Percentiles rank a stretch among this genome's conserved stretches.
phyloP scores from a whole-genome alignment of 768 basidiomycete genomes.

The Rhodosporidiobolus odoratus region DNA sequence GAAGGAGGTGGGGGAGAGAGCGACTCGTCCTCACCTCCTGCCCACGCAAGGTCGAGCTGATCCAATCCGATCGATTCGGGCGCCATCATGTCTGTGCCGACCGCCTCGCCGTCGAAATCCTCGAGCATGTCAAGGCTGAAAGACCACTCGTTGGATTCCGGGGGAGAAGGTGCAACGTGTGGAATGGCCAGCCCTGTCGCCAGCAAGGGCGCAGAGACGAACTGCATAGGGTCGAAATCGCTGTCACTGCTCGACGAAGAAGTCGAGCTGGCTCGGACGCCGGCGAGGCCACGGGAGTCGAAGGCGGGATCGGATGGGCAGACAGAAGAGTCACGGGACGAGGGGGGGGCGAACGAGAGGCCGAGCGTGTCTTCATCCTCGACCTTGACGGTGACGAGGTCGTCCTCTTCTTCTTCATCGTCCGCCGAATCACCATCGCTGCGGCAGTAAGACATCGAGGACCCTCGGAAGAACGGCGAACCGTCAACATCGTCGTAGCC shows the following conservation, averaged over 20 bases:
- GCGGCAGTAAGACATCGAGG: not conserved
- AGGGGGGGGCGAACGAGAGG: conserved; percentile 13
- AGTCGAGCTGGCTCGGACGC: conserved; percentile 13
- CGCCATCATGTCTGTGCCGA: conserved; percentile 27
- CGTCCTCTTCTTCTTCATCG: conserved; percentile 27
- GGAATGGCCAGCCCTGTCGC: conserved; percentile 35
- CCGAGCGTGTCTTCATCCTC: conserved; percentile 18
- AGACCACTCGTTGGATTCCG: conserved; percentile 34
- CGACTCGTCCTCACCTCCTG: conserved; percentile 16
- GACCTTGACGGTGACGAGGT: conserved; percentile 16
- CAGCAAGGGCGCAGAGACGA: conserved; percentile 28
- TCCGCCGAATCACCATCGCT: conserved; percentile 28
- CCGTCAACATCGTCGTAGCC: conserved; percentile 29
- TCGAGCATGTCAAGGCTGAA: conserved; percentile 32
- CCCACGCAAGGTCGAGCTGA: conserved; percentile 38
- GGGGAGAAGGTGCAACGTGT: conserved; percentile 30
- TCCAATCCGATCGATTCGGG: conserved; percentile 34
- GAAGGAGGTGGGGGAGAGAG: not conserved
- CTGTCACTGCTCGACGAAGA: conserved; percentile 24
- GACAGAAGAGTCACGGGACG: conserved; percentile 26
- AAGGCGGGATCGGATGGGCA: conserved; percentile 18
- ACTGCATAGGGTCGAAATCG: conserved; percentile 27
- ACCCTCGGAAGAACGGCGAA: conserved; percentile 15
- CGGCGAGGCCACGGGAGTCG: conserved; percentile 15
- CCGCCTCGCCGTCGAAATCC: conserved; percentile 32